These are phyloP conservation scores for Zasmidium citrigriseum DNA, from an alignment of 2,329 filamentous ascomycete species.

Conservation along the genomic window DNA sequence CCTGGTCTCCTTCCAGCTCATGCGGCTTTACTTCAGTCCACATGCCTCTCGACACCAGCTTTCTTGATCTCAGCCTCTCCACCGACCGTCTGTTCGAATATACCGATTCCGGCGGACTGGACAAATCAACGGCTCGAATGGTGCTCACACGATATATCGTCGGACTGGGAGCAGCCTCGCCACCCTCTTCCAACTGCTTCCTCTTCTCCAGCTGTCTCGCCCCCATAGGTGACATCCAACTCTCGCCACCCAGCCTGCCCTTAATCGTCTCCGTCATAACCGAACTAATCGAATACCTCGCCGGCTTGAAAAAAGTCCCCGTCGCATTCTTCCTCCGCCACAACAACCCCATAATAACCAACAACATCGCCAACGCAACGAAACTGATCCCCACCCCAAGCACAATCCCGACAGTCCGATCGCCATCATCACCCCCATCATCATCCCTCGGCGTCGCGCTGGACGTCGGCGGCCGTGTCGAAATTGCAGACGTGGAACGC, in stretches of 20 bases:
- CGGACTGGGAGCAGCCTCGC: background rate
- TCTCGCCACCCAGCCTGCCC: background rate
- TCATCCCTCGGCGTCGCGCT: background rate
- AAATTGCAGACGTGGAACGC: background rate
- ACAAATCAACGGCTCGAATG: background rate
- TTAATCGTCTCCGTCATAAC: background rate
- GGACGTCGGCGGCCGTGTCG: background rate
- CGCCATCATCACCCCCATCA: background rate
- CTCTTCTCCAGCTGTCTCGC: background rate
- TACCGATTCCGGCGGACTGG: background rate
- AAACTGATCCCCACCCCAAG: constrained; percentile 6
- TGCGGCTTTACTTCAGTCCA: background rate
- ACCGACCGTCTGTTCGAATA: constrained; percentile 2
- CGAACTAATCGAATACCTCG: constrained; percentile 2
- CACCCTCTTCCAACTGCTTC: background rate
- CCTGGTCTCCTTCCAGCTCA: background rate
- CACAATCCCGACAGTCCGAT: constrained; percentile 4
- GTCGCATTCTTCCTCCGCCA: constrained; percentile 11
- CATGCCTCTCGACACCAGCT: constrained; percentile 2
- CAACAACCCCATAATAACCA: background rate
- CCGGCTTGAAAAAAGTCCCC: constrained; percentile 13
- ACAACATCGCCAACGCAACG: constrained; percentile 3
- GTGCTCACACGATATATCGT: background rate
- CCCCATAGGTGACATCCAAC: background rate
- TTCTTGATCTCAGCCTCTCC: background rate